Base-by-base conservation (phyloP, 1,139 yeast genomes). In the Maudiozyma humilis region DNA sequence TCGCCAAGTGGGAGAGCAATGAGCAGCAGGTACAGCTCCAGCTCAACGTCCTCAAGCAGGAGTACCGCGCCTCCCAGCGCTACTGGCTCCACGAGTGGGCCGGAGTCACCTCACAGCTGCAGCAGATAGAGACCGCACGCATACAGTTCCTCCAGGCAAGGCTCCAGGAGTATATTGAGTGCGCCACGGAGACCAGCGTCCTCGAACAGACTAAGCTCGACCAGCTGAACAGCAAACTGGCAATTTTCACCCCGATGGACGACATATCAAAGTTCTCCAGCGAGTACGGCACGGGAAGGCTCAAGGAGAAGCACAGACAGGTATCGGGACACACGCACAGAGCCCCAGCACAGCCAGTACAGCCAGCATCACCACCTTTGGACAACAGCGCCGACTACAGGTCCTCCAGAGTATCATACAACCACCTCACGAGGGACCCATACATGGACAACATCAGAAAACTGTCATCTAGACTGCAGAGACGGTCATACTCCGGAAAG, bases 1-100 rank as follows among this genome's bases (percentile, higher is more conserved):
- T 82, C 38, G 74, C 72, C 32, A 79, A 78, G 55, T 71, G 79
- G 40, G 74, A 71, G 46, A 65, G 68, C 30, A 60, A 75, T 15
- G 72, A 81, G 41, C 66, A 69, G 14, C 67, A 67, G 32, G 60
- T 76, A 16, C 36, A 74, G 77, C 53, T 68, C 74, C 39, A 78
- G 59, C 63, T 73, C 17, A 71, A 80, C 2, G 70, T 84, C 34
- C 67, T 76, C 20, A 73, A 73, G 34, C 77, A 79, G 51, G 79
- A 80, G 36, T 83, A 81, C 44, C 67, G 54, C 44, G 57, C 61
- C 1, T 55, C 83, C n/a, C 75, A 78, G 52, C 84, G 80, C 36
- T 69, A 75, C 5, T 91, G 89, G 84, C 73, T 78, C 45, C 68
- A 76, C 35, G 95, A 88, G 55, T 91, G 98, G 98, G 71, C 75